phyloP scores from a whole-genome alignment of 441 rosid species.

The Gossypium aridum region DNA sequence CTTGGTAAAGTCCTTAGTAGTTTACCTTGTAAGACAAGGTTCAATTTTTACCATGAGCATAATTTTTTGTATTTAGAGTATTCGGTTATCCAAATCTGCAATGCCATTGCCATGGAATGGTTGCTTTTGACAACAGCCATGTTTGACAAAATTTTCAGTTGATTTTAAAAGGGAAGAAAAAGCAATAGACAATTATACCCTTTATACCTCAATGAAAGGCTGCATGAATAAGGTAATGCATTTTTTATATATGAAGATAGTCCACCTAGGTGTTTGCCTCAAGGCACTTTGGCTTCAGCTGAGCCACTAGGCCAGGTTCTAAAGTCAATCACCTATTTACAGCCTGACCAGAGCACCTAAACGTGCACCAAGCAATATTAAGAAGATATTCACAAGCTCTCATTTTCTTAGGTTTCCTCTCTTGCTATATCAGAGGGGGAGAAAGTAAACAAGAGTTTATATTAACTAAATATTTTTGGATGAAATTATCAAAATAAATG shows the following conservation, averaged over 20 bases:
- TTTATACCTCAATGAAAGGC: background rate
- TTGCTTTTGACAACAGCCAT: background rate
- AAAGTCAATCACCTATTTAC: background rate
- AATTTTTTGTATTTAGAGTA: too few relatives aligned
- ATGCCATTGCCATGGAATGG: background rate
- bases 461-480: background rate
- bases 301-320: background rate
- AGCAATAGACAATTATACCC: background rate
- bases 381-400: background rate
- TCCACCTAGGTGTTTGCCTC: background rate
- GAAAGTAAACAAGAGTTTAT: background rate
- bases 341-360: background rate
- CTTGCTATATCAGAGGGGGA: background rate
- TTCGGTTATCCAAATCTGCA: too few relatives aligned
- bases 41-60: too few relatives aligned
- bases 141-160: background rate
- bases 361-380: background rate
- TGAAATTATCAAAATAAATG: background rate
- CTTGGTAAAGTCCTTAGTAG: too few relatives aligned
- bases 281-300: background rate
- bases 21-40: too few relatives aligned
- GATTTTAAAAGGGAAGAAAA: background rate
- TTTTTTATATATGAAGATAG: background rate
- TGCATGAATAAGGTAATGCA: background rate
- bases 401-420: background rate